Conservation (phyloP, 257 asterid genomes). For the Gentiana dahurica region DNA sequence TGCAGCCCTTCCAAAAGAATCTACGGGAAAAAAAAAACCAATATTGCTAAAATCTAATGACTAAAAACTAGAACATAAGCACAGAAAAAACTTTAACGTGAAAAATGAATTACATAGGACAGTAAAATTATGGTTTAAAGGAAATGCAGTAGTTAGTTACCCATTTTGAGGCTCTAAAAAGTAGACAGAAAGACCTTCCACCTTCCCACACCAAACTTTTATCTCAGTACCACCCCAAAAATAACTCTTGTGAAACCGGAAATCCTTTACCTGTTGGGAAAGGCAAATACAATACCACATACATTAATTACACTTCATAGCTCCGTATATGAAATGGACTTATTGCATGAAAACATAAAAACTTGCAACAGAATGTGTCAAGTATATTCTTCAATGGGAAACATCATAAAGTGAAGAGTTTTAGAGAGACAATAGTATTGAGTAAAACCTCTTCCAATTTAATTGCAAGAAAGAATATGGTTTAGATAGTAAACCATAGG, state of each 20-base stretch:
- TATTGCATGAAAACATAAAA: too few species aligned
- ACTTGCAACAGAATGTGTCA: too few species aligned
- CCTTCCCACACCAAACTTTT: conserved; percentile 92
- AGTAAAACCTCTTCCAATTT: too few species aligned
- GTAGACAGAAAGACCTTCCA: conserved; percentile 86
- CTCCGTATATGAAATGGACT: too few species aligned
- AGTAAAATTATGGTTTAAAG: neutral
- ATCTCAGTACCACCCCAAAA: conserved; percentile 89
- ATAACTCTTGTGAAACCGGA: conserved; percentile 66
- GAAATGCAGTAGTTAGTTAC: conserved; percentile 25
- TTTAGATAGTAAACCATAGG: too few species aligned
- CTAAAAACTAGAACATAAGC: neutral
- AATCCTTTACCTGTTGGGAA: conserved; percentile 67
- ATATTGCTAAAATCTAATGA: conserved; percentile 6
- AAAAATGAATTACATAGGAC: neutral
- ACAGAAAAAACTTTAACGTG: neutral
- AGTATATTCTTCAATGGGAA: too few species aligned
- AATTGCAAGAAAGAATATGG: too few species aligned
- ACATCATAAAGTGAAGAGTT: too few species aligned
- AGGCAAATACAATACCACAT: neutral
- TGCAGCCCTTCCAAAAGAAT: conserved; percentile 71
- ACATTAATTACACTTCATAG: too few species aligned
- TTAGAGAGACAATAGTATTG: too few species aligned
- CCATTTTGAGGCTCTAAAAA: conserved; percentile 99
- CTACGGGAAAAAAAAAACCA: conserved; percentile 35